Evolutionary conservation across 2,329 filamentous ascomycete species (phyloP).

Genomic region (Colletotrichum musae): DNA sequence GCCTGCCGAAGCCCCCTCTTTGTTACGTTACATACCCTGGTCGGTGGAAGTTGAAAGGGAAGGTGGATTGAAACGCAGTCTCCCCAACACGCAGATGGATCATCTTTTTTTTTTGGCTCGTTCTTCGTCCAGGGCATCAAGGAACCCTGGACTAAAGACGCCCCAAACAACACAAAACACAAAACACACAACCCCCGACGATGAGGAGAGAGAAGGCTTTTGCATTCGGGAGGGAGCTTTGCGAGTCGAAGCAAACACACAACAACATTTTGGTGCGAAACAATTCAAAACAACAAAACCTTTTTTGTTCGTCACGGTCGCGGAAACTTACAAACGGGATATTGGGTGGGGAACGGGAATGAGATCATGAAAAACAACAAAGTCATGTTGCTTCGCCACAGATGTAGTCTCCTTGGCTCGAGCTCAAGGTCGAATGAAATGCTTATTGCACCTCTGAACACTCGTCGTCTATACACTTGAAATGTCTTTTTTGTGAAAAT

Average conservation of each 20-base stretch:
- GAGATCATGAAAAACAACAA: slow-evolving; percentile 34
- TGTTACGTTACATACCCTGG: slow-evolving; percentile 40
- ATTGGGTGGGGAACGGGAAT: slow-evolving; percentile 34
- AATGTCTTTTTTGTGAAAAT: too few species aligned
- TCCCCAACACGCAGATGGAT: slow-evolving; percentile 37
- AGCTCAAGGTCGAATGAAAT: slow-evolving; percentile 32
- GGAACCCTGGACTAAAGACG: neutral
- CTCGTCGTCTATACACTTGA: too few species aligned
- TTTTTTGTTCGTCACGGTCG: slow-evolving; percentile 14
- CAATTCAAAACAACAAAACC: neutral
- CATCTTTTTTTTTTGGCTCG: slow-evolving; percentile 30
- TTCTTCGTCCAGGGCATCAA: neutral
- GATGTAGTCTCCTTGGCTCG: slow-evolving; percentile 36
- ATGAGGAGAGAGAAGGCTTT: slow-evolving; percentile 10
- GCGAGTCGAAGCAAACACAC: slow-evolving; percentile 28
- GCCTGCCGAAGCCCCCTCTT: slow-evolving; percentile 35
- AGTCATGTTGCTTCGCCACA: slow-evolving; percentile 38
- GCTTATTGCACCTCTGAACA: slow-evolving; percentile 19
- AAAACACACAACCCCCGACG: neutral
- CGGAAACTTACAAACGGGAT: slow-evolving; percentile 14
- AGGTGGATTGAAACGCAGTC: slow-evolving; percentile 38
- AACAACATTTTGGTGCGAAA: slow-evolving; percentile 23
- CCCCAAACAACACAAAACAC: neutral
- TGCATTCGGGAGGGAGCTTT: slow-evolving; percentile 26
- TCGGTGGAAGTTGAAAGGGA: slow-evolving; percentile 36